Percentiles rank a stretch among this genome's conserved stretches.
phyloP scores from a whole-genome alignment of 306 rosid species.

The Medicago arabica region DNA sequence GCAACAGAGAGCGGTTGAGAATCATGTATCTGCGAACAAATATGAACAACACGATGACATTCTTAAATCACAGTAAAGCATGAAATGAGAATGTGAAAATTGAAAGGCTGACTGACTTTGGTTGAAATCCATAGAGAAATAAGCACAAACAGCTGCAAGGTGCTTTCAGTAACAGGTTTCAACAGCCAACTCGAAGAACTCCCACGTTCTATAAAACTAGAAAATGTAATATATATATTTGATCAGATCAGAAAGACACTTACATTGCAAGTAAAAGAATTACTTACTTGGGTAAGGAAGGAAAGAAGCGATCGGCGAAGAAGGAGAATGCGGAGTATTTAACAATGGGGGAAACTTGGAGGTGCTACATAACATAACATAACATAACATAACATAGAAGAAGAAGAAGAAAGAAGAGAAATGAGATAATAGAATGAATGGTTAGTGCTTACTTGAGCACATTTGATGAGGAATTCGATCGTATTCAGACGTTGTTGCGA shows the following conservation, averaged over 20 bases:
- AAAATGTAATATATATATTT: too few relatives aligned
- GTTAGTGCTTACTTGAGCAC: constrained; percentile 54
- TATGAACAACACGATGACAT: background rate
- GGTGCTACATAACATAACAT: constrained; percentile 47
- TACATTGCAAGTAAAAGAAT: background rate
- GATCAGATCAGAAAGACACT: too few relatives aligned
- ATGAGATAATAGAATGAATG: background rate
- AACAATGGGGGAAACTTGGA: constrained; percentile 60
- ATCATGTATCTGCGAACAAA: constrained; percentile 60
- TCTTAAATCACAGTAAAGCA: background rate
- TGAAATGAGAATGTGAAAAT: background rate
- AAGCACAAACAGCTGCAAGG: constrained; percentile 78
- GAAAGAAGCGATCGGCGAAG: constrained; percentile 70
- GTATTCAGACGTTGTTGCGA: constrained; percentile 47
- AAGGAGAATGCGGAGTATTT: constrained; percentile 80
- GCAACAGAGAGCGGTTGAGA: constrained; percentile 59
- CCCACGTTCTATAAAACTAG: constrained; percentile 37
- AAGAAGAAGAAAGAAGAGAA: background rate
- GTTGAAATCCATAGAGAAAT: constrained; percentile 87
- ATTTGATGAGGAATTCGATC: constrained; percentile 66
- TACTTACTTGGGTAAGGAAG: constrained; percentile 53
- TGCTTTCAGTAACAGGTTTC: constrained; percentile 69
- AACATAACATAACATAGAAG: too few relatives aligned
- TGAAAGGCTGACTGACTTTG: constrained; percentile 63
- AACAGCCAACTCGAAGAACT: constrained; percentile 62